Evolutionary conservation across 345 rosid species (phyloP), one percentile per base, ranked within the genome.

Genomic region (Gossypium ekmanianum): DNA sequence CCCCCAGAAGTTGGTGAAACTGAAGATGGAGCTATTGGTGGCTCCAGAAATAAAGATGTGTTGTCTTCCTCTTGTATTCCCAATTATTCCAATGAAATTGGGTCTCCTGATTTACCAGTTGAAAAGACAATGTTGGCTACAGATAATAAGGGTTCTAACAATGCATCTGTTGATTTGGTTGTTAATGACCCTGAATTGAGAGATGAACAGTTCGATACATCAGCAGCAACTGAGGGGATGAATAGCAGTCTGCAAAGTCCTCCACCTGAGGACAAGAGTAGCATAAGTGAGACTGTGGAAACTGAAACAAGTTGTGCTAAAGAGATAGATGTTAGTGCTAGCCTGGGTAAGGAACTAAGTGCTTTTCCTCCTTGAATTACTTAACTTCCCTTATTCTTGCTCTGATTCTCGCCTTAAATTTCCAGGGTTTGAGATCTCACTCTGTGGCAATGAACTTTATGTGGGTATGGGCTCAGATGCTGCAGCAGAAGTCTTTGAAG

Each of bases 301-400:
- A 74, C 81, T 63, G 80, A 76, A 76, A 59, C 73, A 17, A 75
- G 72, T 77, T 81, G 81, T 57, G 71, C 56, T 73, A 82, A 71
- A 74, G 87, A 51, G 74, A 72, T 67, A 16, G 75, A 55, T 59
- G 50, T 74, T 61, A 41, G 71, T 78, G 45, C 80, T 76, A 81
- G 74, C 73, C 64, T 34, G 75, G 82, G 93, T 87, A 85, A 81
- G 84, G 77, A 75, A 75, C 72, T 87, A 83, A 82, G 79, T 76
- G 68, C 78, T 68, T 18, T 57, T 44, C 20, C 61, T 17, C 50
- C 64, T 52, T 34, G 34, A 7, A 64, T 51, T 27, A 13, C 17
- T 48, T 47, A 50, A 12, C 59, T 48, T 62, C 56, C 62, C 51
- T 10, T 18, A 13, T 20, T 64, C 29, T 52, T 64, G 64, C 47